Conservation (phyloP, 2,329 filamentous ascomycete species). For the Ophiocordyceps robertsii region DNA sequence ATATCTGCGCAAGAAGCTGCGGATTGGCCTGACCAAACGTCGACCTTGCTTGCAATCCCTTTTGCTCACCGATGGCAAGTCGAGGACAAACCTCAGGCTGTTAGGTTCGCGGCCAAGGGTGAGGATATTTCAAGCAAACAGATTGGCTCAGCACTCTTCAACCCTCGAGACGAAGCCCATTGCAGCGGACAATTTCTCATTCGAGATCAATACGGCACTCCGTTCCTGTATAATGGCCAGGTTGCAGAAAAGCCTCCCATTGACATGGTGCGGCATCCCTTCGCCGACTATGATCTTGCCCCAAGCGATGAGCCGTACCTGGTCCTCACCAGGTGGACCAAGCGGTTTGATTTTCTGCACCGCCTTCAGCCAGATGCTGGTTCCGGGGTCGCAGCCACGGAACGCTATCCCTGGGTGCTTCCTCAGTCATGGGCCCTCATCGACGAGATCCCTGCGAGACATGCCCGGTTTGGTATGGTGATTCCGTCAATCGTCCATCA, state of each 20-base stretch:
- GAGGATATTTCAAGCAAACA: conserved; percentile 13
- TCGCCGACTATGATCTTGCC: conserved; percentile 21
- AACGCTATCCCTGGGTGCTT: conserved; percentile 29
- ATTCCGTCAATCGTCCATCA: conserved; percentile 61
- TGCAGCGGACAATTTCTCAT: conserved; percentile 20
- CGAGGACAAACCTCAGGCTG: conserved; percentile 23
- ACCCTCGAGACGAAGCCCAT: conserved; percentile 9
- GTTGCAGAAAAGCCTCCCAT: conserved; percentile 29
- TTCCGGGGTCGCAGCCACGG: conserved; percentile 17
- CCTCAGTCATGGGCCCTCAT: conserved; percentile 33
- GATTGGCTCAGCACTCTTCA: conserved; percentile 17
- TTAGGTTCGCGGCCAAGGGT: conserved; percentile 24
- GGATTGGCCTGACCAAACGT: conserved; percentile 26
- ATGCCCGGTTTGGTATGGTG: conserved; percentile 42
- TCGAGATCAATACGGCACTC: conserved; percentile 20
- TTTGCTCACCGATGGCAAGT: conserved; percentile 32
- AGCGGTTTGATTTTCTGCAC: conserved; percentile 47
- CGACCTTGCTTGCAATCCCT: conserved; percentile 29
- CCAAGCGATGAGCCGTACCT: conserved; percentile 36
- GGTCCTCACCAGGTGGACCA: conserved; percentile 33
- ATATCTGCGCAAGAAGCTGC: conserved; percentile 8
- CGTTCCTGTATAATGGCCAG: conserved; percentile 27
- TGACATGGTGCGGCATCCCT: conserved; percentile 23
- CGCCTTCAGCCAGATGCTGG: conserved; percentile 5
- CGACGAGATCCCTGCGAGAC: conserved; percentile 30